These are phyloP conservation scores for Claviceps pazoutovae DNA, from an alignment of 2,329 filamentous ascomycete species.

Conservation along the genomic window DNA sequence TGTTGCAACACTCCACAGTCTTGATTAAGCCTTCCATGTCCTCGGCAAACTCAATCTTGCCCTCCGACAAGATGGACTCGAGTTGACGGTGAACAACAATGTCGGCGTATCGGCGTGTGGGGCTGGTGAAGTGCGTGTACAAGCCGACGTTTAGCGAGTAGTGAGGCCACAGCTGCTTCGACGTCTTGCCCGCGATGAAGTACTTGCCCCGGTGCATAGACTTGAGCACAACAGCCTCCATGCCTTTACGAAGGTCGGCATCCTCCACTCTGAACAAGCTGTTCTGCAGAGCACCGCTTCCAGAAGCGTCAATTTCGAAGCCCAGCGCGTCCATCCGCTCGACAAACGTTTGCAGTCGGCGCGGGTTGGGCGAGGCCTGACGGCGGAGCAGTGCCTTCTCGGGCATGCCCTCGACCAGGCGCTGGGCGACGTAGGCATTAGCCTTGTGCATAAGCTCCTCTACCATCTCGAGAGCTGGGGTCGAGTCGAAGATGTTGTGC, in stretches of 20 bases:
- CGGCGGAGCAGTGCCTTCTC: slow-evolving; percentile 88
- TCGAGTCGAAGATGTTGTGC: slow-evolving; percentile 89
- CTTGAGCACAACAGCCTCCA: slow-evolving; percentile 93
- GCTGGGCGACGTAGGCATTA: slow-evolving; percentile 79
- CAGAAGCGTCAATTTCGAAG: slow-evolving; percentile 77
- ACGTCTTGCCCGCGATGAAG: slow-evolving; percentile 67
- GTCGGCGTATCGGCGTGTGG: slow-evolving; percentile 87
- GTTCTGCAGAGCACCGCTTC: slow-evolving; percentile 83
- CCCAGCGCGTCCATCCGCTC: slow-evolving; percentile 88
- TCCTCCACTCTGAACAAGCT: slow-evolving; percentile 91
- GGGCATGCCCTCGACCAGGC: slow-evolving; percentile 62
- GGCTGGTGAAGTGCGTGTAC: slow-evolving; percentile 96
- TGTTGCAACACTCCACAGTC: slow-evolving; percentile 91
- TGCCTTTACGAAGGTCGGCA: slow-evolving; percentile 79
- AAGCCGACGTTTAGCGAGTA: slow-evolving; percentile 85
- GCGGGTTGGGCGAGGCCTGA: slow-evolving; percentile 71
- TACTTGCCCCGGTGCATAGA: slow-evolving; percentile 96
- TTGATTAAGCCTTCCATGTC: slow-evolving; percentile 81
- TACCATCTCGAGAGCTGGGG: slow-evolving; percentile 77
- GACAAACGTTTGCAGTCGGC: slow-evolving; percentile 78
- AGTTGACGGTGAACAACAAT: slow-evolving; percentile 92
- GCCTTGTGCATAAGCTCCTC: slow-evolving; percentile 93
- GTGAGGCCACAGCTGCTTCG: slow-evolving; percentile 68
- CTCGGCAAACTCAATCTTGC: slow-evolving; percentile 71
- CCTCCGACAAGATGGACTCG: slow-evolving; percentile 70